Conservation (phyloP, 164 flowering plant genomes). For the Stephania cephalantha region DNA sequence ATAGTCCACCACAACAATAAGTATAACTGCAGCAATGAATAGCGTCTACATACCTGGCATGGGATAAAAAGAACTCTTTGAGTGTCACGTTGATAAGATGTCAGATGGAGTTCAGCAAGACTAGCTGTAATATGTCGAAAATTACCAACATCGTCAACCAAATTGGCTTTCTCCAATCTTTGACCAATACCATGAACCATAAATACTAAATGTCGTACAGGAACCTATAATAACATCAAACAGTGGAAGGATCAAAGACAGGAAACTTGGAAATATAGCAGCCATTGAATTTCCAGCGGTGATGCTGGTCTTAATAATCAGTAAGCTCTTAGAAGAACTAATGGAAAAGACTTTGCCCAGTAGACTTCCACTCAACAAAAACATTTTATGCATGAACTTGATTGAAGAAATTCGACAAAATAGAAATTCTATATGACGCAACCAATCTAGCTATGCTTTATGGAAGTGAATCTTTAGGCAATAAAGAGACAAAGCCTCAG, state of each 20-base stretch:
- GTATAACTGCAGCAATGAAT: background rate
- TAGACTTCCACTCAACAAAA: no score
- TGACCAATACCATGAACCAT: slow-evolving; percentile 99
- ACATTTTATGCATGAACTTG: no score
- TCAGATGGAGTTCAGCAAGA: slow-evolving; percentile 80
- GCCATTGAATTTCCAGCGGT: background rate
- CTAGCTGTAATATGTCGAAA: slow-evolving; percentile 76
- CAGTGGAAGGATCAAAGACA: background rate
- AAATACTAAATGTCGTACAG: slow-evolving; percentile 90
- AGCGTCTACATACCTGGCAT: slow-evolving; percentile 58
- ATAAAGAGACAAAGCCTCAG: background rate
- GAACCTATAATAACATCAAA: slow-evolving; percentile 48
- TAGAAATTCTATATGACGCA: no score
- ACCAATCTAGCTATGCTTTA: no score
- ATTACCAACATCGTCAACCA: slow-evolving; percentile 91
- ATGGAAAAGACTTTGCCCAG: background rate
- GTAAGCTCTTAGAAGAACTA: background rate
- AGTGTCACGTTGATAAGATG: slow-evolving; percentile 63
- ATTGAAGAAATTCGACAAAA: no score
- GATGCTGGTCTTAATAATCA: background rate
- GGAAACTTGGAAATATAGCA: background rate
- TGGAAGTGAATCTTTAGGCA: no score
- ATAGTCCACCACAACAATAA: no score
- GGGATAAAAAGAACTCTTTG: slow-evolving; percentile 96
- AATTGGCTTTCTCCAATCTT: slow-evolving; percentile 91